Conservation (phyloP, 1,284 basidiomycete genomes). For the Ustilago shanxiensis region DNA sequence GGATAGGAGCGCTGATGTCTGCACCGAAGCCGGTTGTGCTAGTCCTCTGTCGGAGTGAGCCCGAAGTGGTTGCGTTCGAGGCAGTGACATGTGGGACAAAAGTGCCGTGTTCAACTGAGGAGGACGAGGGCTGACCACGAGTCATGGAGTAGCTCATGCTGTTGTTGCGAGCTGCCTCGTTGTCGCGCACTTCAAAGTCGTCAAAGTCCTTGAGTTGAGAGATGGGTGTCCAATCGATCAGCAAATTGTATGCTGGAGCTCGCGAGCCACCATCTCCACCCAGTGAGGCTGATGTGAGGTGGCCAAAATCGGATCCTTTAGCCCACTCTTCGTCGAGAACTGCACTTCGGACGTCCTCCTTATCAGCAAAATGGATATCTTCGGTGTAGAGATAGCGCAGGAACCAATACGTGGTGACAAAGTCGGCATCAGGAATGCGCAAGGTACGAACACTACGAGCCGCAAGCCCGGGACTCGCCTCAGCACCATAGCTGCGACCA, state of each 20-base stretch:
- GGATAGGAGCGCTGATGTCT: background rate
- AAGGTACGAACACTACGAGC: conserved; percentile 72
- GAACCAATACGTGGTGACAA: conserved; percentile 84
- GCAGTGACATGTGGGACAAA: conserved; percentile 17
- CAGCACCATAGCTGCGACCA: conserved; percentile 22
- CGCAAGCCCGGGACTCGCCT: conserved; percentile 5
- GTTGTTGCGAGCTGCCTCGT: conserved; percentile 9
- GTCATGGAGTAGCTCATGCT: conserved; percentile 15
- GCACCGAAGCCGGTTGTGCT: conserved; percentile 12
- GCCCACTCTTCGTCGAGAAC: conserved; percentile 63
- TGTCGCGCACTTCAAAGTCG: conserved; percentile 22
- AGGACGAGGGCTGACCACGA: background rate
- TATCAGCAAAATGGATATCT: conserved; percentile 68
- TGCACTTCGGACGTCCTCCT: conserved; percentile 62
- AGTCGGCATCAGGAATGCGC: conserved; percentile 84
- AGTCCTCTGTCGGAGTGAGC: conserved; percentile 36
- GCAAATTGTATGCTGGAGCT: conserved; percentile 6
- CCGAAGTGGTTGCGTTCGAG: conserved; percentile 22
- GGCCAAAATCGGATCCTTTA: conserved; percentile 27
- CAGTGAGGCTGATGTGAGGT: conserved; percentile 7
- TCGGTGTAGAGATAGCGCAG: conserved; percentile 85
- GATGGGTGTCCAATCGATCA: conserved; percentile 40
- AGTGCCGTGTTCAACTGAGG: conserved; percentile 14
- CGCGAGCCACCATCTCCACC: conserved; percentile 2
- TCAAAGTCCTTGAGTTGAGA: conserved; percentile 34